Conservation (phyloP, 106 monocot genomes). For the Allium cepa region DNA sequence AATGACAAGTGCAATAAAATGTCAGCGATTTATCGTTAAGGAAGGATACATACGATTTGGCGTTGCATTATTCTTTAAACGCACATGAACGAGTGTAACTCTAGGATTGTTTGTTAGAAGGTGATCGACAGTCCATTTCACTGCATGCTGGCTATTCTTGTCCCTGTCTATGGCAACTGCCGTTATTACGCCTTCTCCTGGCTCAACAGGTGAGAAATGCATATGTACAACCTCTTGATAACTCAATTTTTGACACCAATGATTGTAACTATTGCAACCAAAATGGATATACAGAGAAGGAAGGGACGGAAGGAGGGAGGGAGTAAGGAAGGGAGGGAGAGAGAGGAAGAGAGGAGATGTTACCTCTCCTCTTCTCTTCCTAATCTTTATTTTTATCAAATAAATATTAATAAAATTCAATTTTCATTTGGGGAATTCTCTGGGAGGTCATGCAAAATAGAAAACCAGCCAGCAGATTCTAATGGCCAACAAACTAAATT, state of each 20-base stretch:
- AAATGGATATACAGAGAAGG: background rate
- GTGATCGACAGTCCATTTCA: constrained; percentile 38
- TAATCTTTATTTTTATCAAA: background rate
- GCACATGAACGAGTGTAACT: constrained; percentile 60
- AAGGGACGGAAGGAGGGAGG: background rate
- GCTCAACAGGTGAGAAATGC: background rate
- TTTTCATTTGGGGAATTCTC: background rate
- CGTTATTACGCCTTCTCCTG: constrained; percentile 1
- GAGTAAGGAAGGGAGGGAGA: background rate
- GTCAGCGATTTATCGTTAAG: background rate
- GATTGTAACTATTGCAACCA: no score
- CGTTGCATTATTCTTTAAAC: background rate
- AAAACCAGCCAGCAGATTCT: background rate
- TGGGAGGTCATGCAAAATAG: background rate
- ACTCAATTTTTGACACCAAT: background rate
- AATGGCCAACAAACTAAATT: constrained; percentile 1
- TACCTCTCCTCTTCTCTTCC: background rate
- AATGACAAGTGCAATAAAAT: background rate
- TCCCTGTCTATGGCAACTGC: constrained; percentile 77
- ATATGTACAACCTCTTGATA: background rate
- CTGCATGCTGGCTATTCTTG: constrained; percentile 62
- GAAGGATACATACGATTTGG: constrained; percentile 42
- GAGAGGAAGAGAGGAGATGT: background rate
- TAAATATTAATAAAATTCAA: background rate
- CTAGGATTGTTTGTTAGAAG: constrained; percentile 26